Evolutionary conservation across 805 yeast genomes (phyloP).

Genomic region (Metschnikowia dekortorum): DNA sequence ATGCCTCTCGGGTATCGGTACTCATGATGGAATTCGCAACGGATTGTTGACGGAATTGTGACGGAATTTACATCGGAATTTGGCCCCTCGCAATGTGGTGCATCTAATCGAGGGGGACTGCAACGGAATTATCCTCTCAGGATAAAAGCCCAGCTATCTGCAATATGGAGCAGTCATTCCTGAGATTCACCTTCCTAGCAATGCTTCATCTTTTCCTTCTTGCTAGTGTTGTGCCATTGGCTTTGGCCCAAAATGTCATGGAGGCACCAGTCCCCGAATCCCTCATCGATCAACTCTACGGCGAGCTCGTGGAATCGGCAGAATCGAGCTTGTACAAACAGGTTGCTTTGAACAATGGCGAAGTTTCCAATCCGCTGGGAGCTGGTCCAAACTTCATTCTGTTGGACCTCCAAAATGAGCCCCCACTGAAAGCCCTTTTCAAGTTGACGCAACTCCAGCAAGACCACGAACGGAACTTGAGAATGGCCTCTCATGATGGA

Average conservation of each 20-base stretch:
- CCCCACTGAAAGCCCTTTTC: slow-evolving; percentile 1
- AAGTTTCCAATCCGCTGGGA: not conserved
- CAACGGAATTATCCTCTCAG: not conserved
- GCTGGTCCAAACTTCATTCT: not conserved
- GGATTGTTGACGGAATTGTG: not conserved
- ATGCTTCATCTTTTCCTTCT: not conserved
- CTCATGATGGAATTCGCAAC: too few relatives aligned
- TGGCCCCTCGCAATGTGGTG: not conserved
- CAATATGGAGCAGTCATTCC: not conserved
- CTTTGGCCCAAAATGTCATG: not conserved
- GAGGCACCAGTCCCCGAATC: slow-evolving; percentile 2
- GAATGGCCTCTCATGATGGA: slow-evolving; percentile 12
- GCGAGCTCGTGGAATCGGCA: slow-evolving; percentile 10
- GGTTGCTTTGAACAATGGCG: slow-evolving; percentile 2
- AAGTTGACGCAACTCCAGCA: slow-evolving; percentile 3
- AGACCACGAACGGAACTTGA: slow-evolving; percentile 2
- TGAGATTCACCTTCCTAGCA: too few relatives aligned
- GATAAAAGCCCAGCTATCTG: not conserved
- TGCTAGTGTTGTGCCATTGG: not conserved
- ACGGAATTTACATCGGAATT: not conserved
- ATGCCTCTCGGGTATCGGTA: too few relatives aligned
- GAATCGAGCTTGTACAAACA: slow-evolving; percentile 6
- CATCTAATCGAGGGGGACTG: not conserved
- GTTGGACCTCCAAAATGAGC: not conserved
- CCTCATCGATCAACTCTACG: slow-evolving; percentile 15